Evolutionary conservation across 805 yeast genomes (phyloP).

Genomic region (Barnettozyma siamensis): DNA sequence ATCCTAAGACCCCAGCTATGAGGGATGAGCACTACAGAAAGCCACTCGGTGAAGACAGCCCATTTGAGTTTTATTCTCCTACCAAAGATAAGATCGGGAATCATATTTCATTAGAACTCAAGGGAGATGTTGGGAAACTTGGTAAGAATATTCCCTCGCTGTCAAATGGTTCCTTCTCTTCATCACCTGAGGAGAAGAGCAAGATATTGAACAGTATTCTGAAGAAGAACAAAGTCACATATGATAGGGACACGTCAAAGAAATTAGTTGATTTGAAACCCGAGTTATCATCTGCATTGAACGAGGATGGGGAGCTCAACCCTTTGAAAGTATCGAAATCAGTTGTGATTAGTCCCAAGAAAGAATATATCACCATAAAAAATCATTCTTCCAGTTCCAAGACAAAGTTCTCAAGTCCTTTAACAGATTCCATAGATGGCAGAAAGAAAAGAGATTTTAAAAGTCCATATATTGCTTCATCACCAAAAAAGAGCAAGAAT

Average conservation of each 20-base stretch:
- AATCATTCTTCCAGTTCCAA: conserved; percentile 5
- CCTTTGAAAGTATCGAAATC: conserved; percentile 29
- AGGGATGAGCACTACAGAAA: conserved; percentile 14
- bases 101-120: neutral
- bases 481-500: conserved; percentile 12
- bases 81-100: neutral
- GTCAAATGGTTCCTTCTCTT: neutral
- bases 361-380: conserved; percentile 14
- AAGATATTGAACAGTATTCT: conserved; percentile 19
- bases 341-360: conserved; percentile 33
- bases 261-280: conserved; percentile 17
- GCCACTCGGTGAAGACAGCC: neutral
- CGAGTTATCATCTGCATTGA: conserved; percentile 18
- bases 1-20: conserved; percentile 23
- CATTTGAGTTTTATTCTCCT: conserved; percentile 15
- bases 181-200: neutral
- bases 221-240: conserved; percentile 18
- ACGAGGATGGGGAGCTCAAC: conserved; percentile 25
- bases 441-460: conserved; percentile 6
- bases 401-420: conserved; percentile 19
- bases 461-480: conserved; percentile 18
- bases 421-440: conserved; percentile 22
- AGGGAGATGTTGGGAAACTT: neutral
- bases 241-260: conserved; percentile 18
- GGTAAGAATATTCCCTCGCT: neutral